These are phyloP conservation scores for Gossypium bickii DNA, from an alignment of 345 rosid species.

Conservation along the genomic window DNA sequence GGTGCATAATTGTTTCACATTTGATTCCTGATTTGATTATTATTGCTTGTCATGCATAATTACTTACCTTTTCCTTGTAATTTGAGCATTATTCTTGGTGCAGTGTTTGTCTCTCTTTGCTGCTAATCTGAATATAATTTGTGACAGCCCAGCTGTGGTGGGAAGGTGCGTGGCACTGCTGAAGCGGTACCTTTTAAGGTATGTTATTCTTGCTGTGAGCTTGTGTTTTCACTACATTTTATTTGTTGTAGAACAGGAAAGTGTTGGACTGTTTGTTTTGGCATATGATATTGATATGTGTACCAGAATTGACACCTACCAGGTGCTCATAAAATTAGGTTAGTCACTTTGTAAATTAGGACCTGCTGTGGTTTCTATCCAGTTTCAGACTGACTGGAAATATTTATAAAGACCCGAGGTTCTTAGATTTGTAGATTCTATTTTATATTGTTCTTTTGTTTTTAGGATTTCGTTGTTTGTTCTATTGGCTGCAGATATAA, in stretches of 20 bases:
- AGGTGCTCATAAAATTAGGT: not conserved
- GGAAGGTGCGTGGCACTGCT: slow-evolving; percentile 88
- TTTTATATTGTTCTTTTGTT: slow-evolving; percentile 1
- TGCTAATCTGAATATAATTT: slow-evolving; percentile 21
- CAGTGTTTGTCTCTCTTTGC: slow-evolving; percentile 12
- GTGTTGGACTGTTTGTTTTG: not conserved
- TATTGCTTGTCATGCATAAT: not conserved
- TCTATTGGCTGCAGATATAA: slow-evolving; percentile 61
- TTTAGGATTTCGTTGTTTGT: slow-evolving; percentile 12
- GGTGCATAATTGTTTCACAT: not conserved
- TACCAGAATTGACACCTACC: not conserved
- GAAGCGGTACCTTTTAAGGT: slow-evolving; percentile 88
- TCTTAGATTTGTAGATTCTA: not conserved
- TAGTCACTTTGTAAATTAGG: not conserved
- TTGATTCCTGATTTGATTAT: not conserved
- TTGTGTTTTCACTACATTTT: not conserved
- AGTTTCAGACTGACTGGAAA: not conserved
- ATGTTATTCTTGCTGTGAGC: not conserved
- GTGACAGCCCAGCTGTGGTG: slow-evolving; percentile 91
- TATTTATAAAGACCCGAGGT: not conserved
- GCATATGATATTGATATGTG: not conserved
- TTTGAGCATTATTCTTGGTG: not conserved
- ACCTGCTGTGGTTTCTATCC: not conserved
- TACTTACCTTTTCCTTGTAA: not conserved
- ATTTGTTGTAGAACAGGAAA: slow-evolving; percentile 7